A percentile compares a stretch with the other conserved stretches of the same genome.
Conservation (phyloP, 176 grass and related monocot species). For the Alopecurus myosuroides region DNA sequence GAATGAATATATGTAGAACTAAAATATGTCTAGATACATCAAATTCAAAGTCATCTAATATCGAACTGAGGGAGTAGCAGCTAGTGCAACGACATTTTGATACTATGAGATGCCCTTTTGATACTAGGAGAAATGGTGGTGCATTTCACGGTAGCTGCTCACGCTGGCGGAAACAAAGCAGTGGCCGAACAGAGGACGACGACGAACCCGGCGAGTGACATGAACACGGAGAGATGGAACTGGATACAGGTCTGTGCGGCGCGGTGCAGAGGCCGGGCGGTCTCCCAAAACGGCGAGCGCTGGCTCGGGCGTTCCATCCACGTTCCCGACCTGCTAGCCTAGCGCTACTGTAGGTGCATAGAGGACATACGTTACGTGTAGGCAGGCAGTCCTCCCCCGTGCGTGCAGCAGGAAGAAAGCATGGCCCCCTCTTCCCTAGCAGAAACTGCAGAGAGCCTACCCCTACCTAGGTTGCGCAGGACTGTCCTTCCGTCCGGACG, state of each 20-base stretch:
- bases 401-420: slow-evolving; percentile 37
- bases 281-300: background rate
- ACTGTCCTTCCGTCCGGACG: slow-evolving; percentile 31
- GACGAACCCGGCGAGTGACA: background rate
- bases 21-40: no score
- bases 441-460: background rate
- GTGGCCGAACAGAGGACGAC: background rate
- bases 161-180: background rate
- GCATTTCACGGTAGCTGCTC: background rate
- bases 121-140: no score
- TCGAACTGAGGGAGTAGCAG: no score
- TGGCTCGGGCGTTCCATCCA: background rate
- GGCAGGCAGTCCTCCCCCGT: slow-evolving; percentile 34
- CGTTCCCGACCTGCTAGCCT: background rate
- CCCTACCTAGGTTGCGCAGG: slow-evolving; percentile 9
- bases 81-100: no score
- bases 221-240: background rate
- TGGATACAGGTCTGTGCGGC: background rate
- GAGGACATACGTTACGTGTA: slow-evolving; percentile 35
- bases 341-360: slow-evolving; percentile 5
- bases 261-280: background rate
- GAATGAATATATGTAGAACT: no score
- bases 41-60: no score
- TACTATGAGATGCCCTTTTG: no score
- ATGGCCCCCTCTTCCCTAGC: background rate